These are phyloP conservation scores for Penicillium argentinense DNA, from an alignment of 495 filamentous ascomycete species.

Conservation along the genomic window DNA sequence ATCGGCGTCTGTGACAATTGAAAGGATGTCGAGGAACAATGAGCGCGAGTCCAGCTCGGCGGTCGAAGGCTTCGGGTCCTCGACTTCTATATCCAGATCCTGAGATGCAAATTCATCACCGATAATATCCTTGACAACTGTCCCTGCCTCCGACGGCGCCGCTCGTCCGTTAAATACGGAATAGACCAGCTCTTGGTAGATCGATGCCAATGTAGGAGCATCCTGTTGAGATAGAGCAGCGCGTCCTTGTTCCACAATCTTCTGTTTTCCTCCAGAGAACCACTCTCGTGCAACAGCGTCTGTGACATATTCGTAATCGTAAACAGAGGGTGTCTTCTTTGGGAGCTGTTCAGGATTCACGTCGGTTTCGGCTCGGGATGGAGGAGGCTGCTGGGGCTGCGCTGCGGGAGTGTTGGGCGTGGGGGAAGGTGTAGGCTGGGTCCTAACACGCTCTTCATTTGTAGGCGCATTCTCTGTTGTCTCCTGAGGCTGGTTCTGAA, in stretches of 20 bases:
- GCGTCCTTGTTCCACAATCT: conserved; percentile 44
- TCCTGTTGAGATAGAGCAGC: conserved; percentile 65
- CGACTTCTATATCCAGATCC: conserved; percentile 36
- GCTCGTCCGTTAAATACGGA: conserved; percentile 69
- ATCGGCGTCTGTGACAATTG: conserved; percentile 69
- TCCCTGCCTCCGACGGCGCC: conserved; percentile 65
- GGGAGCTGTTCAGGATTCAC: conserved; percentile 19
- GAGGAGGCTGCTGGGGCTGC: conserved; percentile 24
- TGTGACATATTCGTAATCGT: conserved; percentile 59
- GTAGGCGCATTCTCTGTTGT: conserved; percentile 21
- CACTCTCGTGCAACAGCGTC: conserved; percentile 50
- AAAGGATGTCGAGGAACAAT: conserved; percentile 79
- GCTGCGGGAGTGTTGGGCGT: conserved; percentile 25
- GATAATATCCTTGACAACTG: conserved; percentile 71
- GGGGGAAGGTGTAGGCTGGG: conserved; percentile 26
- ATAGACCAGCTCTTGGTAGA: conserved; percentile 84
- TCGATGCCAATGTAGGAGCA: conserved; percentile 58
- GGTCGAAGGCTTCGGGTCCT: conserved; percentile 23
- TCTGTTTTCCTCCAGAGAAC: conserved; percentile 46
- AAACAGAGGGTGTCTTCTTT: conserved; percentile 32
- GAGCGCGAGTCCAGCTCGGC: conserved; percentile 58
- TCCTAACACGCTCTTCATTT: conserved; percentile 21
- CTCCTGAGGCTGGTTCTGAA: conserved; percentile 29
- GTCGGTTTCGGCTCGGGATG: conserved; percentile 16
- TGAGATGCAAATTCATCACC: conserved; percentile 50